These are phyloP conservation scores for Mollisiaceae sp. DNA, from an alignment of 2,329 filamentous ascomycete species.

Conservation along the genomic window DNA sequence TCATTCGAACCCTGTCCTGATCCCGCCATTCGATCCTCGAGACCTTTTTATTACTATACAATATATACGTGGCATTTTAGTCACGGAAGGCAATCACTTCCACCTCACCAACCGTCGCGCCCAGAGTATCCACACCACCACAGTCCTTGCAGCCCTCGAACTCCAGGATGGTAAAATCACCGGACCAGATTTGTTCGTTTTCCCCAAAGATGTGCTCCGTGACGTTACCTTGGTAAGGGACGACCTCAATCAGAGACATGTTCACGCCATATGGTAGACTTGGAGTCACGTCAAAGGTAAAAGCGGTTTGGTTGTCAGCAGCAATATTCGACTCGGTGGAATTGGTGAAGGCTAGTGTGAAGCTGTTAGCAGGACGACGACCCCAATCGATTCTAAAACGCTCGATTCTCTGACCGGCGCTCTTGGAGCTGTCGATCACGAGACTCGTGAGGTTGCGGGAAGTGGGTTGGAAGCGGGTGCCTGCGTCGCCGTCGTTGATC, in stretches of 20 bases:
- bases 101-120: slow-evolving; percentile 58
- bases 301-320: not conserved
- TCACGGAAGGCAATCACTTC: slow-evolving; percentile 40
- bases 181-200: slow-evolving; percentile 24
- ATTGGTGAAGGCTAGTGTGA: slow-evolving; percentile 56
- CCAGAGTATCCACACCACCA: slow-evolving; percentile 28
- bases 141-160: slow-evolving; percentile 48
- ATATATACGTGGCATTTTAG: not conserved
- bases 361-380: slow-evolving; percentile 56
- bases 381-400: slow-evolving; percentile 64
- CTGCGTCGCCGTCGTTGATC: slow-evolving; percentile 66
- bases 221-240: slow-evolving; percentile 26
- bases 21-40: not conserved
- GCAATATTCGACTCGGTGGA: not conserved
- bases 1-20: not conserved
- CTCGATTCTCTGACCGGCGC: slow-evolving; percentile 47
- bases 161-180: slow-evolving; percentile 42
- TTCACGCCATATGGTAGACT: not conserved
- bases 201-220: slow-evolving; percentile 26
- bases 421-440: slow-evolving; percentile 48
- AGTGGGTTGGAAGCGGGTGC: slow-evolving; percentile 68
- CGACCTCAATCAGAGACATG: not conserved
- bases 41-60: not conserved
- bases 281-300: not conserved
- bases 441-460: slow-evolving; percentile 56